Evolutionary conservation across 2,329 filamentous ascomycete species (phyloP).

Genomic region (Dactylellina haptotyla): DNA sequence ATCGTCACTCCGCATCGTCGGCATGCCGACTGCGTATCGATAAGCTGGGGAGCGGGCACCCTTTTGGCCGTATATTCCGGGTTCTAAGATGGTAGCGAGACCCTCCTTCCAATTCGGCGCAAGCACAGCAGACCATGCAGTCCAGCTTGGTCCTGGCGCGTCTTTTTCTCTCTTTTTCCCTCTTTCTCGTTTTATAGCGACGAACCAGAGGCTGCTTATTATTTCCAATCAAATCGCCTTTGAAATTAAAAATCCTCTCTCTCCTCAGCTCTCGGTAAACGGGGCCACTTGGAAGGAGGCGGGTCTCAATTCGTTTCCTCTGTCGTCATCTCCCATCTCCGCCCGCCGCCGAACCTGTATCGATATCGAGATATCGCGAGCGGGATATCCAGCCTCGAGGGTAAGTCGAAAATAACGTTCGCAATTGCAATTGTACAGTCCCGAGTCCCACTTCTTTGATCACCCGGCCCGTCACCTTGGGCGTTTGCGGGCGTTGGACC

Average conservation of each 20-base stretch:
- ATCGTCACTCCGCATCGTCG: not conserved
- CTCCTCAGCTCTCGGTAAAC: conserved; percentile 1
- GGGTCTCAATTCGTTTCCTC: not conserved
- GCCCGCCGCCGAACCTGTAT: not conserved
- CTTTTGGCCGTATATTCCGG: conserved; percentile 19
- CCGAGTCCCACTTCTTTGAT: not conserved
- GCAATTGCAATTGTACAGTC: not conserved
- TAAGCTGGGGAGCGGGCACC: conserved; percentile 5
- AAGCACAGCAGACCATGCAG: conserved; percentile 5
- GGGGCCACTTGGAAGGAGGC: conserved; percentile 4
- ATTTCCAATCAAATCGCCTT: conserved; percentile 1
- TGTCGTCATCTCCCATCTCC: conserved; percentile 25
- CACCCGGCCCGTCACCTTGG: conserved; percentile 23
- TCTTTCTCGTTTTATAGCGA: conserved; percentile 6
- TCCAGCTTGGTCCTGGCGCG: conserved; percentile 10
- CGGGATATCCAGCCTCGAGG: not conserved
- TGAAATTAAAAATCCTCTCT: conserved; percentile 14
- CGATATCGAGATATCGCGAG: not conserved
- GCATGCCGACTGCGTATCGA: conserved; percentile 12
- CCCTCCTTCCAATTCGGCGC: conserved; percentile 45
- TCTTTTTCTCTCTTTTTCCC: conserved; percentile 1
- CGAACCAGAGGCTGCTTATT: conserved; percentile 32
- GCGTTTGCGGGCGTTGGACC: conserved; percentile 6
- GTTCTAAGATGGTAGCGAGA: conserved; percentile 31
- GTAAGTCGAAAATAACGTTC: conserved; percentile 13